Percentiles rank a stretch among this genome's conserved stretches.
phyloP scores from a whole-genome alignment of 495 filamentous ascomycete genomes.

The Aspergillus cristatus region DNA sequence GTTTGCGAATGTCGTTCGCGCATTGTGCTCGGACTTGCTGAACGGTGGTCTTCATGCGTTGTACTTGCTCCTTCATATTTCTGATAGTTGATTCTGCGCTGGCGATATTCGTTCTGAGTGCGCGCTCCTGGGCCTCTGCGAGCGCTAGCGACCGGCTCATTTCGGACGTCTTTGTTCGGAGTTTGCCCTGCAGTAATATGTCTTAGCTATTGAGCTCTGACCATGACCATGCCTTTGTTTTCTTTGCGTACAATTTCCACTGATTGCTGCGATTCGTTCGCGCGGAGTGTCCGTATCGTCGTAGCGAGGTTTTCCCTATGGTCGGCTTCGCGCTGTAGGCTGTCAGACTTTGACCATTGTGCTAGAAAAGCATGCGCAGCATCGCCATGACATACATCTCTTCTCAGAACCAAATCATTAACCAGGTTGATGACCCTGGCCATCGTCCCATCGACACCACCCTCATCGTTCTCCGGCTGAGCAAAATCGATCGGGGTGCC shows the following conservation, averaged over 20 bases:
- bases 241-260: conserved; percentile 41
- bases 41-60: conserved; percentile 63
- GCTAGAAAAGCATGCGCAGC: background rate
- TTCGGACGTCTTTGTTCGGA: conserved; percentile 64
- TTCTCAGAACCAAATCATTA: conserved; percentile 77
- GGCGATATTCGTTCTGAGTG: conserved; percentile 57
- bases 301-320: conserved; percentile 71
- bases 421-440: conserved; percentile 82
- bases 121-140: conserved; percentile 62
- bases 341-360: conserved; percentile 10
- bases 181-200: conserved; percentile 32
- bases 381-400: conserved; percentile 54
- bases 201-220: too few relatives aligned
- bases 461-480: conserved; percentile 56
- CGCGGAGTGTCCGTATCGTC: conserved; percentile 66
- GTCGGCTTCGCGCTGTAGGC: conserved; percentile 69
- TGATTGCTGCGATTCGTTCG: conserved; percentile 59
- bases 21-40: conserved; percentile 78
- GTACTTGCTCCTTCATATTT: conserved; percentile 69
- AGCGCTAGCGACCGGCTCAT: conserved; percentile 65
- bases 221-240: background rate
- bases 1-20: conserved; percentile 84
- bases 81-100: conserved; percentile 61
- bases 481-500: conserved; percentile 81
- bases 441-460: conserved; percentile 60